Evolutionary conservation across 495 filamentous ascomycete genomes (phyloP).

Genomic region (Aspergillus homomorphus): DNA sequence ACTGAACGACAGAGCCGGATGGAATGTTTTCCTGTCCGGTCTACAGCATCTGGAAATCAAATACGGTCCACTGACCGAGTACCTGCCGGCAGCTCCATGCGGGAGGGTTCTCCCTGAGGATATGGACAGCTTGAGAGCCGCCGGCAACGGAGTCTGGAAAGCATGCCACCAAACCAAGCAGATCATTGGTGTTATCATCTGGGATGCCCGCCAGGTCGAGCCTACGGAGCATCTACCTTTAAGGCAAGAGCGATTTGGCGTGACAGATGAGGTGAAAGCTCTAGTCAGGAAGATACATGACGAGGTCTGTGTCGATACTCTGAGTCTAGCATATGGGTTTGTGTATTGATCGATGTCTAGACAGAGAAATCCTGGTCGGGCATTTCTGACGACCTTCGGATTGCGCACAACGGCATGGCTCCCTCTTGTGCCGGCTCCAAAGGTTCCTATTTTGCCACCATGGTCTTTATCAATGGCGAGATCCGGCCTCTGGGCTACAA

Average conservation of each 20-base stretch:
- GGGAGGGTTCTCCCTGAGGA: slow-evolving; percentile 14
- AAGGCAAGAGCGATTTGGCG: slow-evolving; percentile 9
- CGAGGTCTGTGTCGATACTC: slow-evolving; percentile 3
- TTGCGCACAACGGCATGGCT: slow-evolving; percentile 7
- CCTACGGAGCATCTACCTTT: slow-evolving; percentile 2
- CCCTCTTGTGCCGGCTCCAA: slow-evolving; percentile 6
- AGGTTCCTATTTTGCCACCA: slow-evolving; percentile 15
- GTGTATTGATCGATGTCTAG: neutral
- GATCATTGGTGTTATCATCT: slow-evolving; percentile 14
- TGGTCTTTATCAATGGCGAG: slow-evolving; percentile 16
- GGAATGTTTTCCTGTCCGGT: slow-evolving; percentile 15
- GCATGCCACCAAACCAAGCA: neutral
- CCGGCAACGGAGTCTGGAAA: slow-evolving; percentile 9
- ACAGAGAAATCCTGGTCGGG: slow-evolving; percentile 14
- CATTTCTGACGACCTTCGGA: slow-evolving; percentile 7
- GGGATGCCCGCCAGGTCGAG: slow-evolving; percentile 11
- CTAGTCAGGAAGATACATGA: slow-evolving; percentile 12
- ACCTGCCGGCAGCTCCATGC: slow-evolving; percentile 12
- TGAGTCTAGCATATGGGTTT: neutral
- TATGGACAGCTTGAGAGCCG: slow-evolving; percentile 9
- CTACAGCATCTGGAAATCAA: slow-evolving; percentile 19
- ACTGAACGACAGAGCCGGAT: slow-evolving; percentile 13
- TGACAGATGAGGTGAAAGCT: slow-evolving; percentile 10
- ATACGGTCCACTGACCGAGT: slow-evolving; percentile 15
- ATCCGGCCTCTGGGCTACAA: slow-evolving; percentile 14